Evolutionary conservation across 2,329 filamentous ascomycete species (phyloP).

Genomic region (Lomentospora prolificans): DNA sequence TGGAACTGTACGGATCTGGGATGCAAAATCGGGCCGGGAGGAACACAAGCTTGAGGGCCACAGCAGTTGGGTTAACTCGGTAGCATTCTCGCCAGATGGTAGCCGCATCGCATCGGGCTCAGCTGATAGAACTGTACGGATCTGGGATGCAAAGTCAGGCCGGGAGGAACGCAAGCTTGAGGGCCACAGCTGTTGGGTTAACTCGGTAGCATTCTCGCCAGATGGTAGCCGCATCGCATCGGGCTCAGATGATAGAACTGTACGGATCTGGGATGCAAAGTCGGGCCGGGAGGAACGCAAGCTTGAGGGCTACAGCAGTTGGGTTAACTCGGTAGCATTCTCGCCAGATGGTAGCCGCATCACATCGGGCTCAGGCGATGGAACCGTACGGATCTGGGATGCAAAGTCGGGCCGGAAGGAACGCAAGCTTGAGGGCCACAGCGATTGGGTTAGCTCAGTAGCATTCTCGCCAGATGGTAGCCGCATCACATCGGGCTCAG

Average conservation of each 20-base stretch:
- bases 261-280: conserved; percentile 12
- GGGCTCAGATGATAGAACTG: conserved; percentile 8
- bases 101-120: neutral
- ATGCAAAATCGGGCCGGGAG: conserved; percentile 8
- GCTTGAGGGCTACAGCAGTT: conserved; percentile 8
- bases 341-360: conserved; percentile 9
- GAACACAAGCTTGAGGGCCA: conserved; percentile 9
- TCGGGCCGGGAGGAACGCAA: conserved; percentile 7
- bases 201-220: conserved; percentile 14
- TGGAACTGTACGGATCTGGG: conserved; percentile 12
- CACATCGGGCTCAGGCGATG: conserved; percentile 10
- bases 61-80: conserved; percentile 2
- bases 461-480: conserved; percentile 12
- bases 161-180: neutral
- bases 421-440: conserved; percentile 10
- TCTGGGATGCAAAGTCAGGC: conserved; percentile 6
- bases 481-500: conserved; percentile 10
- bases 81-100: neutral
- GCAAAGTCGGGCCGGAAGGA: conserved; percentile 4
- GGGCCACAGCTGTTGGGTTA: neutral
- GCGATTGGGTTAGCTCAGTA: conserved; percentile 10
- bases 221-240: conserved; percentile 10
- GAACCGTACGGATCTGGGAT: conserved; percentile 13
- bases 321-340: conserved; percentile 13
- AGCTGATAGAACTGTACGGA: conserved; percentile 3